Evolutionary conservation across 345 rosid species (phyloP).

Genomic region (Balakata baccata): DNA sequence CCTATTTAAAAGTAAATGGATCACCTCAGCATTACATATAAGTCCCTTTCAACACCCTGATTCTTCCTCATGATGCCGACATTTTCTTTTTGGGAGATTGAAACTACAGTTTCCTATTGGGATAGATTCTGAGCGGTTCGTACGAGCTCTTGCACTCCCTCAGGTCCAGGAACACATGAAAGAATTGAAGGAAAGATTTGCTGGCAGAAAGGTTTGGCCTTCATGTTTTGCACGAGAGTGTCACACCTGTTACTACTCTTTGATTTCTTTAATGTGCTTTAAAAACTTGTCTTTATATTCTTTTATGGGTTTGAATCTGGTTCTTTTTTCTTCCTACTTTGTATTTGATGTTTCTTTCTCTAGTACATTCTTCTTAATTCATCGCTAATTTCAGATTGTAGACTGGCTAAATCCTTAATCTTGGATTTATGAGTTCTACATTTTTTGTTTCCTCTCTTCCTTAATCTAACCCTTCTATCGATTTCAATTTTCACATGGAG

Average conservation of each 20-base stretch:
- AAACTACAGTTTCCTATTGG: slow-evolving; percentile 61
- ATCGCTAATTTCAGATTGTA: neutral
- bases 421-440: neutral
- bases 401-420: neutral
- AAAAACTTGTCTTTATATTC: neutral
- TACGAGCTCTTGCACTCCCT: slow-evolving; percentile 53
- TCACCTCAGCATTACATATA: slow-evolving; percentile 9
- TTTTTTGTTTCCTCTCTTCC: neutral
- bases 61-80: slow-evolving; percentile 25
- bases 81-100: slow-evolving; percentile 29
- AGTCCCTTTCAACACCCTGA: slow-evolving; percentile 10
- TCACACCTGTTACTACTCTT: neutral
- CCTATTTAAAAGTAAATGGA: slow-evolving; percentile 11
- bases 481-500: neutral
- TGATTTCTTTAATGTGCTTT: neutral
- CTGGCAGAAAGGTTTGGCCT: slow-evolving; percentile 53
- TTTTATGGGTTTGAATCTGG: neutral
- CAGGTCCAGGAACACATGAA: slow-evolving; percentile 53
- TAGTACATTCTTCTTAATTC: neutral
- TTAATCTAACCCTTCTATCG: neutral
- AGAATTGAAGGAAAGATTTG: slow-evolving; percentile 51
- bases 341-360: neutral
- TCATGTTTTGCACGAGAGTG: neutral
- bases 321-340: neutral
- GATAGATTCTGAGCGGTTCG: slow-evolving; percentile 57